Base-by-base conservation (phyloP, 352 stramenopile genomes). In the Globisporangium camurandrum region DNA sequence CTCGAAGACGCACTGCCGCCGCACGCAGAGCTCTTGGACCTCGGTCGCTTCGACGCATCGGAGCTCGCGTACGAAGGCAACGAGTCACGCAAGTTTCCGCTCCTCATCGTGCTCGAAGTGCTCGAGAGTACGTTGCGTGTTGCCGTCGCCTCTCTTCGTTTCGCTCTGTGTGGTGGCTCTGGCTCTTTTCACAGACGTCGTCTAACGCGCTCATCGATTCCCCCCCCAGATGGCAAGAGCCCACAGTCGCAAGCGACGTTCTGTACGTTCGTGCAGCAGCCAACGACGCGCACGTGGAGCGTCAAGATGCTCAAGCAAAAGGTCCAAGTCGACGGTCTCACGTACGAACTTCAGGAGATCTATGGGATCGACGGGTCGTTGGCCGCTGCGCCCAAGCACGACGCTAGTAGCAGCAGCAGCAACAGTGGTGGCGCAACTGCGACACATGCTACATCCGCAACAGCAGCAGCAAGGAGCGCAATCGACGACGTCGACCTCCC, bases 251-350 rank as follows among this genome's bases (percentile, higher is more conserved):
- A 93, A 46, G 67, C 82, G 20, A 93, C 79, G 8, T 93, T 93
- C 46, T 77, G 69, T 46, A 86, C 75, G 22, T 88, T 93, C 46
- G 49, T 64, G 10, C 74, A 71, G 57, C 70, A 70, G 56, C 51
- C 60, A 22, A 66, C 57, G 22, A 65, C 57, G 14, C 62, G 62
- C 24, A 46, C 56, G 12, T 88, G 70, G 67, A 57, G 69, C 24
- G 53, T 88, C 59, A 88, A 88, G 57, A 69, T 91, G 54, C 62
- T 93, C 54, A 93, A 93, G 54, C 82, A 93, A 47, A 93, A 93
- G 57, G 78, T 91, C 31, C 56, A 76, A 54, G 57, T 71, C 14
- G 67, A 89, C 19, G 76, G 74, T 2, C 46, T 89, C 51, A 89
- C 80, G 7, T 93, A 93, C 62, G 80, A 93, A 56, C 62, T 93